phyloP scores from a whole-genome alignment of 495 filamentous ascomycete genomes.

The Talaromyces thailandensis region DNA sequence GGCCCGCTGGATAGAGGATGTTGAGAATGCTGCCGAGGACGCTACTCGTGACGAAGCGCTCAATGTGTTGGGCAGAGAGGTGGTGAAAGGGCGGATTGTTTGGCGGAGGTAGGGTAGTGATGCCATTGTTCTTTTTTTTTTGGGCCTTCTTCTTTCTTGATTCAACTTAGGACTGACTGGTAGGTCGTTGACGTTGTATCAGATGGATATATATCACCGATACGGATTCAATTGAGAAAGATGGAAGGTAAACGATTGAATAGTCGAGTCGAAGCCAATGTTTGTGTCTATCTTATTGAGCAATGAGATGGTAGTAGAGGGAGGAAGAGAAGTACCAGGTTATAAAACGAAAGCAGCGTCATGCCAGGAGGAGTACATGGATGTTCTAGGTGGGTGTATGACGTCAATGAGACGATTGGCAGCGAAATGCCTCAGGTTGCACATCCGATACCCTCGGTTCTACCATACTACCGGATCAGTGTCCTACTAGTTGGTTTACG shows the following conservation, averaged over 20 bases:
- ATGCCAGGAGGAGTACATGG: not conserved
- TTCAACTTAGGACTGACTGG: not conserved
- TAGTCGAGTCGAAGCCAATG: not conserved
- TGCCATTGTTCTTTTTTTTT: not conserved
- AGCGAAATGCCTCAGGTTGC: not conserved
- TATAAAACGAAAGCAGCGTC: not conserved
- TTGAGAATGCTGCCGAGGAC: constrained; percentile 17
- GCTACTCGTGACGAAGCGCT: not conserved
- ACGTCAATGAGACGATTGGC: not conserved
- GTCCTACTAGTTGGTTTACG: too few species aligned
- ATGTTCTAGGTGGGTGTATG: not conserved
- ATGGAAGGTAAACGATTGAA: not conserved
- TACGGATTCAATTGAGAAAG: not conserved
- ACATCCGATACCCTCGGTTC: not conserved
- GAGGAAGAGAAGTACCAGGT: not conserved
- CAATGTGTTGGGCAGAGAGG: constrained; percentile 13
- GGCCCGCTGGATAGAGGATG: constrained; percentile 14
- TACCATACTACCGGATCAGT: not conserved
- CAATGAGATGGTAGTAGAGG: not conserved
- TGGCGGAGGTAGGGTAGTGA: not conserved
- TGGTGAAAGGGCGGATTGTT: constrained; percentile 13
- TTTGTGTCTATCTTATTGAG: not conserved
- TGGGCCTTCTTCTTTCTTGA: not conserved
- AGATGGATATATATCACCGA: not conserved
- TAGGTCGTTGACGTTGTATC: not conserved